Percentiles rank a stretch among this genome's conserved stretches.
phyloP scores from a whole-genome alignment of 352 stramenopile species.

The Plasmopara viticola region DNA sequence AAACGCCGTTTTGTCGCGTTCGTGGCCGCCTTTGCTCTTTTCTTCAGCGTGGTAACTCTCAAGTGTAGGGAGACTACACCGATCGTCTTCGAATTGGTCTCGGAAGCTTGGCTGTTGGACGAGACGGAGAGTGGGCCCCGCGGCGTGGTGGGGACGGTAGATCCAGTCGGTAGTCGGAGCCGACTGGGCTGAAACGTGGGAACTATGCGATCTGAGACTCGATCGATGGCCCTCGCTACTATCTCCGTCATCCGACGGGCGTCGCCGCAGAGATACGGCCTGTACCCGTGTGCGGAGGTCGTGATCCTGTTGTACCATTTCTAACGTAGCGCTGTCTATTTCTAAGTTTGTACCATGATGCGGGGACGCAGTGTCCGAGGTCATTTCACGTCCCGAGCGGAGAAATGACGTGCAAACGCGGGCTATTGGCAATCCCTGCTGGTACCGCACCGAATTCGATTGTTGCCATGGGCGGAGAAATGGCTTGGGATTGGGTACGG shows the following conservation, averaged over 20 bases:
- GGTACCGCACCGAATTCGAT: too few species aligned
- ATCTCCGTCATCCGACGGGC: conserved; percentile 30
- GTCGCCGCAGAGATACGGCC: conserved; percentile 36
- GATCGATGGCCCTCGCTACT: conserved; percentile 25
- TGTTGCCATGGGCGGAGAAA: too few species aligned
- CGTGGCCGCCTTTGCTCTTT: conserved; percentile 1
- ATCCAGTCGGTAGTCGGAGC: conserved; percentile 20
- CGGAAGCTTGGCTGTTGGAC: conserved; percentile 36
- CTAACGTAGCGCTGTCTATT: conserved; percentile 5
- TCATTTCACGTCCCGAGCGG: too few species aligned
- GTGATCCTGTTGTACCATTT: conserved; percentile 18
- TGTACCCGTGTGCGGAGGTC: conserved; percentile 37
- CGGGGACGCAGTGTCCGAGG: too few species aligned
- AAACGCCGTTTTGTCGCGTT: too few species aligned
- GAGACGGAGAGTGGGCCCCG: conserved; percentile 11
- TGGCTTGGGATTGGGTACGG: too few species aligned
- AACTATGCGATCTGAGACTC: conserved; percentile 37
- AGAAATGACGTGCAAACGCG: too few species aligned
- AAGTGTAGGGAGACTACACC: conserved; percentile 44
- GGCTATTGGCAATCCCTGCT: too few species aligned
- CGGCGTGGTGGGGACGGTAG: conserved; percentile 10
- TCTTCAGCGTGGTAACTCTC: conserved; percentile 32
- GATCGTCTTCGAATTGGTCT: conserved; percentile 49
- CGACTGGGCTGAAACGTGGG: conserved; percentile 26
- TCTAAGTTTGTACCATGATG: too few species aligned